Percentiles rank a stretch among this genome's conserved stretches.
These are phyloP conservation scores for Tuber microsphaerosporum DNA, from an alignment of 495 filamentous ascomycete species.

Conservation along the genomic window DNA sequence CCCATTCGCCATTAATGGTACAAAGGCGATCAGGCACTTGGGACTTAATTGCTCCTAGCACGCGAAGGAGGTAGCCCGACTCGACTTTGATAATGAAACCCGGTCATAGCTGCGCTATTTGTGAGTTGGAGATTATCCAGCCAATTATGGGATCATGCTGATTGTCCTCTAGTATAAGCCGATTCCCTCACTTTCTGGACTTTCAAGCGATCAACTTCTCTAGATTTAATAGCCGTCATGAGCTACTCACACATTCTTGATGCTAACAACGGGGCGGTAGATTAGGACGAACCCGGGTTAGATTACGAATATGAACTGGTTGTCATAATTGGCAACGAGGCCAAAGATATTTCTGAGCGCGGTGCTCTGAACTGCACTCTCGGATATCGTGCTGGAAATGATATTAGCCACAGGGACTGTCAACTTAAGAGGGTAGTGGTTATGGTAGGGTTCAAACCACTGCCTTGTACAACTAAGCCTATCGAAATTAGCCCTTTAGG, in stretches of 20 bases:
- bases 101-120: constrained; percentile 56
- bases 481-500: no score
- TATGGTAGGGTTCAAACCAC: constrained; percentile 50
- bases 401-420: constrained; percentile 78
- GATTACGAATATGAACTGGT: constrained; percentile 87
- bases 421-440: constrained; percentile 69
- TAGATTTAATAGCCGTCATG: not conserved
- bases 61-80: constrained; percentile 57
- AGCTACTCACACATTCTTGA: not conserved
- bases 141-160: not conserved
- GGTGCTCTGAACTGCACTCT: constrained; percentile 67
- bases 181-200: constrained; percentile 61
- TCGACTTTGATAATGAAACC: not conserved
- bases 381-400: constrained; percentile 75
- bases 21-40: constrained; percentile 68
- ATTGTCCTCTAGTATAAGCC: constrained; percentile 59
- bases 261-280: not conserved
- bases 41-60: constrained; percentile 78
- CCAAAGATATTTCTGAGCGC: constrained; percentile 58
- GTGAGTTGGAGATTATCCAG: constrained; percentile 43
- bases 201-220: constrained; percentile 48
- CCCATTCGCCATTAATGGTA: constrained; percentile 60
- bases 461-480: no score
- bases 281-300: constrained; percentile 54
- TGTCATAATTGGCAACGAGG: constrained; percentile 65